Evolutionary conservation across 441 rosid genomes (phyloP), one percentile per base, ranked within the genome.

Genomic region (Pelargonium cotyledonis): DNA sequence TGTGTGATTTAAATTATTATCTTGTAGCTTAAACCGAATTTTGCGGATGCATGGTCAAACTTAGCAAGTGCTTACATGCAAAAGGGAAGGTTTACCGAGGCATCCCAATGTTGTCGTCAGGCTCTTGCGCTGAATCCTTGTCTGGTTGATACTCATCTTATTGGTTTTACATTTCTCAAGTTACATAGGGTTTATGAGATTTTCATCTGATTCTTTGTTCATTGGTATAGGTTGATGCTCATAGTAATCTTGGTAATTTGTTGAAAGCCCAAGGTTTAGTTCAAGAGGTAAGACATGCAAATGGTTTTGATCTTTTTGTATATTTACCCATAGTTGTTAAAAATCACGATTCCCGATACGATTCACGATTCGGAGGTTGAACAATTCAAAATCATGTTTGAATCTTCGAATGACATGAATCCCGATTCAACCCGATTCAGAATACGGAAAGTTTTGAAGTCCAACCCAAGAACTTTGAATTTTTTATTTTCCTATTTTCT

Each of bases 1-100:
- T 57, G 62, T 70, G 55, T 53, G 21, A 49, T 53, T 73, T 62
- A 23, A 11, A 43, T 73, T 62, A 16, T 16, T 40, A 73, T 67
- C 10, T 16, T 75, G 77, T 89, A 95, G 99, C 90, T 95, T 61
- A 91, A 91, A 18, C 99, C 99, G 53, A 95, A 81, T 72, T 95
- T 92, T 76, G 92, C 97, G 73, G 99, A 95, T 88, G 98, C 96
- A 44, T 95, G 99, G 99, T 92, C 98, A n/a, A 95, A 92, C 80
- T 78, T 95, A 77, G 99, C 95, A 35, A 95, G 96, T 83, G 96
- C 98, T 21, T 95, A 95, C 84, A 90, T 95, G 95, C 83, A 93
- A 15, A 95, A 90, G 75, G 97, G 99, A 78, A 87, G 96, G 77
- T 40, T 88, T 65, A 90, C 38, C 57, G 99, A 95, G 85, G 98